These are phyloP conservation scores for Chaetomium fimeti DNA, from an alignment of 495 filamentous ascomycete genomes.

Conservation along the genomic window DNA sequence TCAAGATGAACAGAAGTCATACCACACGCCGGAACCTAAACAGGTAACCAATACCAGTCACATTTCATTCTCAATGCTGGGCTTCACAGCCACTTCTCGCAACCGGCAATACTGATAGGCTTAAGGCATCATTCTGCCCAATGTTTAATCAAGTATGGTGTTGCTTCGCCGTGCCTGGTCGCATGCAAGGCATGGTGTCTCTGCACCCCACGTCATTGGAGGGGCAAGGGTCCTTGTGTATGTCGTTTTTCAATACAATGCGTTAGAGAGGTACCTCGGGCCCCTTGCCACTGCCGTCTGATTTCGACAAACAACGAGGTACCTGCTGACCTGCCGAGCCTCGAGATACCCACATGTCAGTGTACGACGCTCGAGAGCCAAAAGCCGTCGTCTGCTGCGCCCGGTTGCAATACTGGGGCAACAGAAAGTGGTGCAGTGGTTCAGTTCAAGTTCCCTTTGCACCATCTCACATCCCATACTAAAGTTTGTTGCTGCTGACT, in stretches of 20 bases:
- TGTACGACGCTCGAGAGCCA: background rate
- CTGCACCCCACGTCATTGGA: slow-evolving; percentile 30
- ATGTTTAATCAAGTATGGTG: background rate
- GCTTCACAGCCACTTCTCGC: background rate
- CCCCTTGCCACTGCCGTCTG: background rate
- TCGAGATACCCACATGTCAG: slow-evolving; percentile 14
- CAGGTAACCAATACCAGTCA: too few species aligned
- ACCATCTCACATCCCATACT: background rate
- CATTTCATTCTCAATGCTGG: background rate
- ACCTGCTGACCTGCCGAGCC: slow-evolving; percentile 9
- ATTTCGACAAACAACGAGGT: background rate
- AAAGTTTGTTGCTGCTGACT: background rate
- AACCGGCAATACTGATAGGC: too few species aligned
- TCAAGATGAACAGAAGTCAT: too few species aligned
- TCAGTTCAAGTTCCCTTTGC: slow-evolving; percentile 12
- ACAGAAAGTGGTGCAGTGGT: background rate
- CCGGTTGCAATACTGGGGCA: slow-evolving; percentile 10
- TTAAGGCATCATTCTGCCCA: too few species aligned
- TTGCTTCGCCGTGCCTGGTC: background rate
- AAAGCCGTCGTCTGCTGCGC: slow-evolving; percentile 20
- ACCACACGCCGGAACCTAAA: too few species aligned
- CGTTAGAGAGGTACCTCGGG: background rate
- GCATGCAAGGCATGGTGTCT: background rate
- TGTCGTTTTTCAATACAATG: background rate
- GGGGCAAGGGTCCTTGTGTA: slow-evolving; percentile 16